Conservation (phyloP, 352 stramenopile species). For the Thraustochytrium sp. region DNA sequence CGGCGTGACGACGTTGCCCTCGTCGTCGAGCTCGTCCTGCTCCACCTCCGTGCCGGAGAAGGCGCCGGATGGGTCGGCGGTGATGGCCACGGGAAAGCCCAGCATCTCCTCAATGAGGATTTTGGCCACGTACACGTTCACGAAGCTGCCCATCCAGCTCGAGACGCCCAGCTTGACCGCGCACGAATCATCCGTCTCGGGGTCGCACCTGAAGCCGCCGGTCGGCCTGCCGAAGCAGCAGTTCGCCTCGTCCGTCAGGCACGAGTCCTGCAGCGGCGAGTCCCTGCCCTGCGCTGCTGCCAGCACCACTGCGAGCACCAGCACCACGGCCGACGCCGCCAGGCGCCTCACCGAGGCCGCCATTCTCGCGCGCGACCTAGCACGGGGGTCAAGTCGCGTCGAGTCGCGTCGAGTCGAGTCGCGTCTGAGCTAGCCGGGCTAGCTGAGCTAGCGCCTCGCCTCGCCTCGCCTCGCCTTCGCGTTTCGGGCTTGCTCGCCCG, state of each 20-base stretch:
- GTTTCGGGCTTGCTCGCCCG: too few relatives aligned
- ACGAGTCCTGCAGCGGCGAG: neutral
- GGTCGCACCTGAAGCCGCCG: neutral
- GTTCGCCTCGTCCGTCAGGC: neutral
- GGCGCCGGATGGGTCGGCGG: neutral
- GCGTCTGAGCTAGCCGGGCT: too few relatives aligned
- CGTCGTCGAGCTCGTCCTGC: neutral
- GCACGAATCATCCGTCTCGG: neutral
- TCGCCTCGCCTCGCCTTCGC: too few relatives aligned
- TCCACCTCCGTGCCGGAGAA: neutral
- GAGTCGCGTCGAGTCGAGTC: too few relatives aligned
- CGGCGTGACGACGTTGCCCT: neutral
- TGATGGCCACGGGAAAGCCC: constrained; percentile 15
- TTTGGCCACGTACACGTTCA: constrained; percentile 22
- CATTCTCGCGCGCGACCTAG: too few relatives aligned
- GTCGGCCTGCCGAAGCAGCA: neutral
- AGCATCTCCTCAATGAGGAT: constrained; percentile 39
- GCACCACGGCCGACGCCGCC: too few relatives aligned
- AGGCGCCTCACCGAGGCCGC: too few relatives aligned
- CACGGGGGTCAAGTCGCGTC: too few relatives aligned
- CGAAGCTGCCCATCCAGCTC: neutral
- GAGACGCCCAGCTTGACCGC: constrained; percentile 5
- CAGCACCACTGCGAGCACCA: too few relatives aligned
- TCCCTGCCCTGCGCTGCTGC: too few relatives aligned
- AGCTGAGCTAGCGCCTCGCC: too few relatives aligned